Base-by-base conservation (phyloP, 768 basidiomycete species). In the Cystobasidium onofrii region DNA sequence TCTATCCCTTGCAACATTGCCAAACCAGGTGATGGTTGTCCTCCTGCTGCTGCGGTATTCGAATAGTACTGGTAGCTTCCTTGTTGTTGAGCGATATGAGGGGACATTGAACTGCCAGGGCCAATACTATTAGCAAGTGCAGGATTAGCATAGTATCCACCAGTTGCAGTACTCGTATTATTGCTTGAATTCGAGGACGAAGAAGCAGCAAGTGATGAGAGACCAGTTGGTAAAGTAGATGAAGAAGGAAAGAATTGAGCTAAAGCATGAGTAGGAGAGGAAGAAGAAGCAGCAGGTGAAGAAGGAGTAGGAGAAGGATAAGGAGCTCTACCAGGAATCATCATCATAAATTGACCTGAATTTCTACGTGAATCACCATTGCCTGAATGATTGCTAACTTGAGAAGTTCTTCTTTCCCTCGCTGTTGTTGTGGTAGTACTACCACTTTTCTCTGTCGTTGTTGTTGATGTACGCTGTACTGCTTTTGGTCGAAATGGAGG, bases 1-100 rank as follows among this genome's bases (percentile, higher is more conserved):
- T 71, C 69, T 55, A 71, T 71, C 20, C 69, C 69, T 36, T 71
- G 54, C 18, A 71, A 27, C 54, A 71, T 10, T 20, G 69, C 69
- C 33, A 41, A 10, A 27, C 63, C 43, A 23, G 63, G 36, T 46
- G 36, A 39, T 41, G 39, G 12, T 13, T 12, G 15, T 64, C 25
- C 39, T n/a, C n/a, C n/a, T n/a, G n/a, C n/a, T n/a, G n/a, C n/a
- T 71, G 69, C 31, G 20, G 29, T 23, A 41, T 23, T 23, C 65
- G 41, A 18, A 25, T 52, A n/a, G 41, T 67, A 20, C 65, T 52
- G 65, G 15, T 52, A 20, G 17, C 20, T n/a, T n/a, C n/a, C 17
- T 36, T 67, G 65, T 29, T 67, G 65, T 50, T 61, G 57, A 39
- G 31, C 57, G n/a, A n/a, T n/a, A 33, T 61, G 57, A 4, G 7